Percentiles rank a stretch among this genome's conserved stretches.
Conservation (phyloP, 2,329 filamentous ascomycete species). For the Verticillium alfalfae region DNA sequence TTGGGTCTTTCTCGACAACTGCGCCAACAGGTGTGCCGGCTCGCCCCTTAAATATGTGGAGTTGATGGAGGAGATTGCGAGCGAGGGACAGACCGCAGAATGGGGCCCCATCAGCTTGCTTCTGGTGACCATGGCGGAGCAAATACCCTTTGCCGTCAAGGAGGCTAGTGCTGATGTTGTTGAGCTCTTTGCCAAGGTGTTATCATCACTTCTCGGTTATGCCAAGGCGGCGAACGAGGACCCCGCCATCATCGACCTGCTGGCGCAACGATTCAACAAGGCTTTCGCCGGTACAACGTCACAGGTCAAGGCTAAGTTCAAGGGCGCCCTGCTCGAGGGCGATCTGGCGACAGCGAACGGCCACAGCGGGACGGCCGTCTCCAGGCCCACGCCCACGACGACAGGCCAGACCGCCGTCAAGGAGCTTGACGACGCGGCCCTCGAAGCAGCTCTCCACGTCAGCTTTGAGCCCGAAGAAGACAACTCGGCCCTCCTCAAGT, state of each 20-base stretch:
- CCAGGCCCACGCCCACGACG: not conserved
- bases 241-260: conserved; percentile 15
- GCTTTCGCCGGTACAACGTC: conserved; percentile 17
- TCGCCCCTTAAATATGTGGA: conserved; percentile 83
- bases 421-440: conserved; percentile 29
- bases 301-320: not conserved
- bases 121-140: conserved; percentile 66
- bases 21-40: conserved; percentile 65
- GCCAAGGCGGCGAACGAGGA: conserved; percentile 46
- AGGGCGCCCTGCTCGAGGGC: not conserved
- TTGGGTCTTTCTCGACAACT: conserved; percentile 77
- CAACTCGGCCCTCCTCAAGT: conserved; percentile 50
- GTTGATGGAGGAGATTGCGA: conserved; percentile 48
- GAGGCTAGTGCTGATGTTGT: conserved; percentile 36
- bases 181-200: conserved; percentile 47
- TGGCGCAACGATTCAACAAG: conserved; percentile 24
- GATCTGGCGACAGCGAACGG: not conserved
- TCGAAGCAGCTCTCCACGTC: conserved; percentile 47
- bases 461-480: conserved; percentile 42
- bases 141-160: conserved; percentile 64
- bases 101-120: conserved; percentile 54
- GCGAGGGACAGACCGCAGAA: conserved; percentile 20
- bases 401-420: not conserved
- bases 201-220: conserved; percentile 51
- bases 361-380: not conserved